phyloP scores from a whole-genome alignment of 2,329 filamentous ascomycete genomes.

The Fusarium sambucinum region DNA sequence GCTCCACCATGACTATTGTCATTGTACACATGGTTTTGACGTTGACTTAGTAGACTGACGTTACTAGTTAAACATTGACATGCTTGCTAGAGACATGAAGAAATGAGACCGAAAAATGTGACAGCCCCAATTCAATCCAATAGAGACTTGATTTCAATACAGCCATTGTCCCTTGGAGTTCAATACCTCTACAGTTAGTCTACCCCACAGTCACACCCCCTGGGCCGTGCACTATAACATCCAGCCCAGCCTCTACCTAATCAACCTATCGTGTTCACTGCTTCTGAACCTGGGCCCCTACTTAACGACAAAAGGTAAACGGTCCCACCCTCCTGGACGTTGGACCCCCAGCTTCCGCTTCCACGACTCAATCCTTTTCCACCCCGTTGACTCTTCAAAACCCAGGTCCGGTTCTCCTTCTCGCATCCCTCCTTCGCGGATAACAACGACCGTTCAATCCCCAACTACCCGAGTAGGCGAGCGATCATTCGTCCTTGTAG shows the following conservation, averaged over 20 bases:
- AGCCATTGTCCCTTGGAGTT: neutral
- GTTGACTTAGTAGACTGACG: neutral
- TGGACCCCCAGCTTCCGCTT: conserved; percentile 49
- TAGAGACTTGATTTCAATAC: neutral
- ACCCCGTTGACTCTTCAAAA: conserved; percentile 24
- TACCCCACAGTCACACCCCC: conserved; percentile 48
- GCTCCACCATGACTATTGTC: conserved; percentile 31
- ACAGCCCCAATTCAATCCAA: neutral
- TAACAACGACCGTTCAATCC: conserved; percentile 18
- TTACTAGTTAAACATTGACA: neutral
- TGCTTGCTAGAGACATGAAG: neutral
- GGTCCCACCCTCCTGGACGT: conserved; percentile 44
- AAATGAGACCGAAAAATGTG: conserved; percentile 5
- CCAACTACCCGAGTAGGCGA: conserved; percentile 8
- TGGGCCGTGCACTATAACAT: conserved; percentile 36
- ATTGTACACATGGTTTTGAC: conserved; percentile 10
- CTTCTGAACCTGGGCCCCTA: conserved; percentile 31
- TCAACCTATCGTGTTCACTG: conserved; percentile 45
- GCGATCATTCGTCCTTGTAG: conserved; percentile 3
- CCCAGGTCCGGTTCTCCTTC: conserved; percentile 36
- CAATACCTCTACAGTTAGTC: neutral
- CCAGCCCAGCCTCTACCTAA: conserved; percentile 15
- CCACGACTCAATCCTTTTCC: conserved; percentile 39
- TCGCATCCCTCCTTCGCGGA: conserved; percentile 27
- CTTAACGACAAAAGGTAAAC: conserved; percentile 10